Base-by-base conservation (phyloP, 768 basidiomycete genomes). In the Russula sp. region DNA sequence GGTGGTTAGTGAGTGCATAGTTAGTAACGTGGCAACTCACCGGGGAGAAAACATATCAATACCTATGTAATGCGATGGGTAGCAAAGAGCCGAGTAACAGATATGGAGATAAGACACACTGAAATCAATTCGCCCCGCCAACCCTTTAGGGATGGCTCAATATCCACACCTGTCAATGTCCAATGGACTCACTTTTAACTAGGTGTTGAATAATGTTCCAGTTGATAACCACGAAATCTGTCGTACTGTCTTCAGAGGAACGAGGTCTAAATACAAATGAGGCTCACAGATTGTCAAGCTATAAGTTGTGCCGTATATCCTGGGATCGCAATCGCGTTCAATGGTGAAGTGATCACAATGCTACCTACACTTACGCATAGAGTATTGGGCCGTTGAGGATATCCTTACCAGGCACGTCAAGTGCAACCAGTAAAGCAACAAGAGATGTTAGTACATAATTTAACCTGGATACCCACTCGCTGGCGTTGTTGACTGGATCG, bases 21-120 rank as follows among this genome's bases (percentile, higher is more conserved):
- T 7, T 51, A 35, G 25, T 18, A 8, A 50, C 22, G 34, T 35
- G 20, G 32, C 29, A 41, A 65, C 50, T 71, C 66, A 83, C 87
- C 81, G 77, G 22, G 90, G 90, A 16, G 88, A 90, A 70, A 91
- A 91, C 53, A 91, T 80, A 69, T 92, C 90, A 64, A 91, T 80
- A 71, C 87, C 87, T 89, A 38, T 18, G 45, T 20, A 52, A 45
- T 32, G 55, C 22, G 48, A 48, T 54, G 39, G 49, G 49, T 42
- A 25, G 56, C 43, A 38, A 36, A 46, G 9, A 52, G 1, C 20
- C 35, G 45, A 20, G 25, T 41, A 32, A 35, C n/a, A 8, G 36
- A 55, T 8, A 29, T 10, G 14, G 41, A 46, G 16, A 25, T 9
- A 10, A 56, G 1, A 77, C 85, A 58, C 64, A 88, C 86, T 88